These are phyloP conservation scores for Xylaria digitata DNA, from an alignment of 2,329 filamentous ascomycete genomes.

Conservation along the genomic window DNA sequence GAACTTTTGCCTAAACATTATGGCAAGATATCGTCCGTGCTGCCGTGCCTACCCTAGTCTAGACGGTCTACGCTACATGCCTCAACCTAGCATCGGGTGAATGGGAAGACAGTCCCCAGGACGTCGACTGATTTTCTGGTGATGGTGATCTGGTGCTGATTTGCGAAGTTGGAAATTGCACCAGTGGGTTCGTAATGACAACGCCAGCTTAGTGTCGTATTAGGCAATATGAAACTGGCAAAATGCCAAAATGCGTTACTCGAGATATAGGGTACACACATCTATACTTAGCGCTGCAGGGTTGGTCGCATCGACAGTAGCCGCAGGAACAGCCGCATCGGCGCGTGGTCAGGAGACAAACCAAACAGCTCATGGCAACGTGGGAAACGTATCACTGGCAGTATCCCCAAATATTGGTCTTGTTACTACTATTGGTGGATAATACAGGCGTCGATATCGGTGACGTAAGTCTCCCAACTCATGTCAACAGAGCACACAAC, in stretches of 20 bases:
- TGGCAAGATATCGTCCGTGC: slow-evolving; percentile 18
- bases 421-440: slow-evolving; percentile 3
- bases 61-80: slow-evolving; percentile 6
- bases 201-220: slow-evolving; percentile 6
- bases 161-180: neutral
- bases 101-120: neutral
- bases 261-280: neutral
- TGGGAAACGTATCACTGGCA: slow-evolving; percentile 4
- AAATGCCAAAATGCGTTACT: slow-evolving; percentile 10
- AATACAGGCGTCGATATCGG: neutral
- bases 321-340: slow-evolving; percentile 46
- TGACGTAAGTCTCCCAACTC: slow-evolving; percentile 8
- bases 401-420: neutral
- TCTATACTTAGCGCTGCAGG: slow-evolving; percentile 21
- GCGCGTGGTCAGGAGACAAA: slow-evolving; percentile 44
- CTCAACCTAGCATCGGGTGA: slow-evolving; percentile 9
- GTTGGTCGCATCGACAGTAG: slow-evolving; percentile 43
- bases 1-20: slow-evolving; percentile 25
- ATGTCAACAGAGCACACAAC: neutral
- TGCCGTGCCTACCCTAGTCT: neutral
- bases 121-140: slow-evolving; percentile 14
- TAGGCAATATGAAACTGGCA: slow-evolving; percentile 24
- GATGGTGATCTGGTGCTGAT: neutral
- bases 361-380: slow-evolving; percentile 21
- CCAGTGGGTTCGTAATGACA: neutral